These are phyloP conservation scores for Favolaschia claudopus DNA, from an alignment of 768 basidiomycete species.

Conservation along the genomic window DNA sequence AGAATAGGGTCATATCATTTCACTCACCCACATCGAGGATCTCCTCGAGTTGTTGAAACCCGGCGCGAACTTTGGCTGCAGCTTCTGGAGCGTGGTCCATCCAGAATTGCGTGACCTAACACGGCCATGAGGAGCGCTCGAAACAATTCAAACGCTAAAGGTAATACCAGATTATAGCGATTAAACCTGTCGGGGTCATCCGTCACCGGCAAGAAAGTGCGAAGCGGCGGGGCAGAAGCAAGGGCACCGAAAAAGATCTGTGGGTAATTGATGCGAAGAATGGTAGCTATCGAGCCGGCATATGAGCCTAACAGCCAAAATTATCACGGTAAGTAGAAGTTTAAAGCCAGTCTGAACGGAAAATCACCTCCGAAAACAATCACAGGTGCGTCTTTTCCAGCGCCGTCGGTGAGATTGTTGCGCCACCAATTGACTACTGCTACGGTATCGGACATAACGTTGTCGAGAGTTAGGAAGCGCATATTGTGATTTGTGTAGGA, in stretches of 20 bases:
- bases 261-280: conserved; percentile 6
- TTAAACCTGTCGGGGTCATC: conserved; percentile 6
- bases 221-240: neutral
- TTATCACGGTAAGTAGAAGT: no score
- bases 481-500: no score
- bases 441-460: no score
- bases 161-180: conserved; percentile 1
- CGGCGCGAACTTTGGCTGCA: neutral
- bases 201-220: neutral
- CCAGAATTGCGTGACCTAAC: neutral
- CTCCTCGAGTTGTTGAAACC: neutral
- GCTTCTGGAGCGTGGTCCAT: neutral
- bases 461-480: no score
- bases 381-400: no score
- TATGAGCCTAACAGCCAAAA: no score
- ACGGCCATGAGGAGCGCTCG: neutral
- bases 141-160: neutral
- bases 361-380: no score
- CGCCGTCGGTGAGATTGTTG: no score
- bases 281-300: neutral
- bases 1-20: neutral
- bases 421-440: no score
- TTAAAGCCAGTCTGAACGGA: no score
- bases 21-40: conserved; percentile 11
- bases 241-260: neutral